phyloP scores from a whole-genome alignment of 345 rosid species.

The Hypericum androsaemum region DNA sequence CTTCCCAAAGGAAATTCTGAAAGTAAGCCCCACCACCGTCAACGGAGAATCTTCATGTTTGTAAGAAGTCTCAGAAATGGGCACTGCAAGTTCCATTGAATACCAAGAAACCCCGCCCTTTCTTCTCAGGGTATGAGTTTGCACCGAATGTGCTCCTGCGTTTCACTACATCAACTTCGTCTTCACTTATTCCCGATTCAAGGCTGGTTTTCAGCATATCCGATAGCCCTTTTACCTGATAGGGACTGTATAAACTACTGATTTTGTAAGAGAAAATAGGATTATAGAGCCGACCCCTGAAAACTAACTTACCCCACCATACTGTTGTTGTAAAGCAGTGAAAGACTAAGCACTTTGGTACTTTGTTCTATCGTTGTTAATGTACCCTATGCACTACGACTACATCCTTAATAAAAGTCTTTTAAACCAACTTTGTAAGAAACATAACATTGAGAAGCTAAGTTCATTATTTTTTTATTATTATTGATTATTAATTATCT shows the following conservation, averaged over 20 bases:
- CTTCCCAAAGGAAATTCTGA: slow-evolving; percentile 97
- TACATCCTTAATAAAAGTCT: too few relatives aligned
- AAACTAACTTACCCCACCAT: slow-evolving; percentile 58
- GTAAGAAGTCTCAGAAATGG: neutral
- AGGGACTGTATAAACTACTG: slow-evolving; percentile 11
- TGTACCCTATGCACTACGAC: too few relatives aligned
- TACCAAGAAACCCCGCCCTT: slow-evolving; percentile 80
- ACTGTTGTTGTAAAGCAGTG: slow-evolving; percentile 45
- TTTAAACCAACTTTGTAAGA: too few relatives aligned
- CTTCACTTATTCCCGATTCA: slow-evolving; percentile 54
- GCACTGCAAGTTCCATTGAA: slow-evolving; percentile 4
- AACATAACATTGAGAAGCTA: too few relatives aligned
- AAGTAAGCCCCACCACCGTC: slow-evolving; percentile 12
- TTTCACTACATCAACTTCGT: slow-evolving; percentile 50
- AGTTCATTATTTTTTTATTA: too few relatives aligned
- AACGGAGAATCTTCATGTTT: slow-evolving; percentile 7
- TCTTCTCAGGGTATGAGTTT: slow-evolving; percentile 84
- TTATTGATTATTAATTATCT: too few relatives aligned
- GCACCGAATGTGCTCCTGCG: slow-evolving; percentile 78
- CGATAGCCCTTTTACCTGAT: slow-evolving; percentile 68
- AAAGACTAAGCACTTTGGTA: too few relatives aligned
- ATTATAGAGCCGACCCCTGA: slow-evolving; percentile 3
- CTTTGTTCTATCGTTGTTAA: too few relatives aligned
- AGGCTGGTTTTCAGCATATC: slow-evolving; percentile 48
- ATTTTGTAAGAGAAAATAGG: neutral